A percentile compares a stretch with the other conserved stretches of the same genome.
Conservation (phyloP, 2,329 filamentous ascomycete genomes). For the Sporothrix mexicana region DNA sequence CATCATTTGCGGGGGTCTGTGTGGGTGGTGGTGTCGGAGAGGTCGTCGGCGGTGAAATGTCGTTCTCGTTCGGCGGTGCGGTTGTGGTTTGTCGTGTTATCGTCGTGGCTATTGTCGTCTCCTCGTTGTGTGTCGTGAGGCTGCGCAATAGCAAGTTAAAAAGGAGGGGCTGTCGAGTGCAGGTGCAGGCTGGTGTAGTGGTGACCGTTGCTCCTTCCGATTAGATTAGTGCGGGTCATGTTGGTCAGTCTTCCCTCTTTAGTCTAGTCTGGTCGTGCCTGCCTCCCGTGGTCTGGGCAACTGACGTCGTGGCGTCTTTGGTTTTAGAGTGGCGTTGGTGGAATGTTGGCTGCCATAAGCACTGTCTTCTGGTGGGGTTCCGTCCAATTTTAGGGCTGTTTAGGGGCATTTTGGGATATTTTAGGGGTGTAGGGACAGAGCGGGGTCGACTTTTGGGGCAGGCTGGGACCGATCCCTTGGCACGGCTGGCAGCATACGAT, state of each 20-base stretch:
- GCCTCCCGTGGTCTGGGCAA: constrained; percentile 19
- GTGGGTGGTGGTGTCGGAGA: background rate
- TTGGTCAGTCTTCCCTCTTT: background rate
- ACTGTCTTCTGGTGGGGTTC: background rate
- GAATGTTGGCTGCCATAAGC: background rate
- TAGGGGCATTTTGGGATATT: background rate
- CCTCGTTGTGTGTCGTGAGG: background rate
- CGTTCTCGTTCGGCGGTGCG: background rate
- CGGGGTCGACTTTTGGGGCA: background rate
- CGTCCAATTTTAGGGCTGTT: background rate
- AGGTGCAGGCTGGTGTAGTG: too few species aligned
- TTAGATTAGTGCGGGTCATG: too few species aligned
- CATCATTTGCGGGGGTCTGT: background rate
- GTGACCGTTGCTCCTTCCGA: background rate
- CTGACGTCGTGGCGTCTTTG: constrained; percentile 21
- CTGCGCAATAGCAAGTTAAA: background rate
- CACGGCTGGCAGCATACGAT: too few species aligned
- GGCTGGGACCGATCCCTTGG: background rate
- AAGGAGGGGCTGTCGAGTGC: constrained; percentile 10
- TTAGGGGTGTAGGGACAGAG: background rate
- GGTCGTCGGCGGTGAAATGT: background rate
- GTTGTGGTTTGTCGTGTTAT: background rate
- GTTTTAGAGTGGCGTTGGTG: background rate
- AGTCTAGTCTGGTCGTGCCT: background rate
- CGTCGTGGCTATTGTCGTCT: background rate